Evolutionary conservation across 768 basidiomycete species (phyloP).

Genomic region (Xerocomellus chrysenteron): DNA sequence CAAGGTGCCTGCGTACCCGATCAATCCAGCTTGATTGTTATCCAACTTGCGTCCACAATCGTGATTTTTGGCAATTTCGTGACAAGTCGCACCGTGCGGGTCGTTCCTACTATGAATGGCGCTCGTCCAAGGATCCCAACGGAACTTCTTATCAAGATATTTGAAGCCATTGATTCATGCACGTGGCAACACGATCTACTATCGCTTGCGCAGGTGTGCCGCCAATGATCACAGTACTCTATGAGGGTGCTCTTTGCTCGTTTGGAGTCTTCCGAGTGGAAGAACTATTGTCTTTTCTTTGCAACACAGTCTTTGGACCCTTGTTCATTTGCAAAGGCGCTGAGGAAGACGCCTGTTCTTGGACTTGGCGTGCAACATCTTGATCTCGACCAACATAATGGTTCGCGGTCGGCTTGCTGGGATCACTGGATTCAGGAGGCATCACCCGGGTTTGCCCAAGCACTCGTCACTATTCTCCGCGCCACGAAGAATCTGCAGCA

Average conservation of each 20-base stretch:
- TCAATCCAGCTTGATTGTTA: too few relatives aligned
- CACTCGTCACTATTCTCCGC: not conserved
- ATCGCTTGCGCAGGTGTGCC: conserved; percentile 7
- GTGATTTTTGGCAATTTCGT: too few relatives aligned
- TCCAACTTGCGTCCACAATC: too few relatives aligned
- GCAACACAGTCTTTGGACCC: not conserved
- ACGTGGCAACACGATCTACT: conserved; percentile 3
- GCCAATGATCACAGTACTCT: conserved; percentile 1
- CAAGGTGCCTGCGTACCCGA: too few relatives aligned
- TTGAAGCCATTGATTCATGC: not conserved
- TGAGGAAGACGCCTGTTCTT: not conserved
- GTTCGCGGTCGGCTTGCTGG: not conserved
- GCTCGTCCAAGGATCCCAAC: not conserved
- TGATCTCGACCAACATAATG: not conserved
- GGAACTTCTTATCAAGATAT: conserved; percentile 3
- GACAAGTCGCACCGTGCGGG: not conserved
- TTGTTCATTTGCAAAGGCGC: not conserved
- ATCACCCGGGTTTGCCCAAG: not conserved
- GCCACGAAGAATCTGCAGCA: conserved; percentile 1
- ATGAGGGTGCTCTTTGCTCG: not conserved
- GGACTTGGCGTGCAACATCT: not conserved
- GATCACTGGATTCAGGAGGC: not conserved
- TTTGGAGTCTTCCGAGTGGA: not conserved
- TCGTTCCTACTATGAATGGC: not conserved
- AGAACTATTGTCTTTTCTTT: fast-evolving